phyloP scores from a whole-genome alignment of 495 filamentous ascomycete species.

The Astrocystis sublimbata region DNA sequence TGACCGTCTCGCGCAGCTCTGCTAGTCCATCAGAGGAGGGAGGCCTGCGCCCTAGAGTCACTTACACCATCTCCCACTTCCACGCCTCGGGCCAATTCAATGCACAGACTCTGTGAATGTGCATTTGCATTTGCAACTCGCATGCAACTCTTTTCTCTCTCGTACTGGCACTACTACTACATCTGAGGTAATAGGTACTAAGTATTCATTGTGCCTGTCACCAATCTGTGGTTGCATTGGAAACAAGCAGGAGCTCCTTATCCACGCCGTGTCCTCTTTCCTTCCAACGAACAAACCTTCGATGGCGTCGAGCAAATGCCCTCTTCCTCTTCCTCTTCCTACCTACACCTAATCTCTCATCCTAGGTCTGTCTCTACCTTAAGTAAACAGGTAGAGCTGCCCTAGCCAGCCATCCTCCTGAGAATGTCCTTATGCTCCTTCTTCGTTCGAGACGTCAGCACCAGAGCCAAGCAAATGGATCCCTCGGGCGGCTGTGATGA shows the following conservation, averaged over 20 bases:
- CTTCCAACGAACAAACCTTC: too few species aligned
- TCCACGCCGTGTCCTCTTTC: background rate
- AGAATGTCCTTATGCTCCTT: background rate
- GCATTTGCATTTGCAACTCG: too few species aligned
- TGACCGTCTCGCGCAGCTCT: background rate
- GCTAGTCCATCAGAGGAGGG: background rate
- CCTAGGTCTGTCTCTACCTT: background rate
- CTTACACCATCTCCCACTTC: too few species aligned
- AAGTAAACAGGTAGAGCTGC: background rate
- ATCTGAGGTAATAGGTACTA: too few species aligned
- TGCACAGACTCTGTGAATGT: too few species aligned
- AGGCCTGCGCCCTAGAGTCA: background rate
- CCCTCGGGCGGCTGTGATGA: background rate
- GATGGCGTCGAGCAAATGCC: background rate
- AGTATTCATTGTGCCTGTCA: too few species aligned
- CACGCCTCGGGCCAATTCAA: too few species aligned
- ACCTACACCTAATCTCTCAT: too few species aligned
- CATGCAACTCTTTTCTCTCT: too few species aligned
- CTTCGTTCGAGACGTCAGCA: background rate
- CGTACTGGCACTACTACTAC: too few species aligned
- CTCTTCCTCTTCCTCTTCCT: too few species aligned
- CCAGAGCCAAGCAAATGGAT: background rate
- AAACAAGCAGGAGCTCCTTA: background rate
- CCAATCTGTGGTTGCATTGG: background rate
- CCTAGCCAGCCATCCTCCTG: background rate